Evolutionary conservation across 176 grass and related monocot species (phyloP).

Genomic region (Dactylis glomerata): DNA sequence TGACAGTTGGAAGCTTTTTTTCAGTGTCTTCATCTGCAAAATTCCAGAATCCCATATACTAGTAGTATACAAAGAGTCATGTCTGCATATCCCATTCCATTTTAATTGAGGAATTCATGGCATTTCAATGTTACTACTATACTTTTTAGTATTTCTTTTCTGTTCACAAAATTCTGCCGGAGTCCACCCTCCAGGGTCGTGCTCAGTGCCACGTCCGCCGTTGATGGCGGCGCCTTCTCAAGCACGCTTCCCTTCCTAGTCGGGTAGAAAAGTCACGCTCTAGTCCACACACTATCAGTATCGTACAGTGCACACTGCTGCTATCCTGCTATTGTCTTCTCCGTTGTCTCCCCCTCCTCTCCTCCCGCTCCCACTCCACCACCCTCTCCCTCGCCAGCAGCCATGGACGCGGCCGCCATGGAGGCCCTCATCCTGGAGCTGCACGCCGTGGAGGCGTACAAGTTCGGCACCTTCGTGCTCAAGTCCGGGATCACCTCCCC

Average conservation of each 20-base stretch:
- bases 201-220: neutral
- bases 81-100: too few relatives aligned
- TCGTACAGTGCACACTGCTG: neutral
- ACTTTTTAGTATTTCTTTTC: too few relatives aligned
- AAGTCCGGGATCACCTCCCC: conserved; percentile 92
- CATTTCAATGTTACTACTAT: too few relatives aligned
- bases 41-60: too few relatives aligned
- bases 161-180: too few relatives aligned
- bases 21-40: too few relatives aligned
- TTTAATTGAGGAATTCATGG: too few relatives aligned
- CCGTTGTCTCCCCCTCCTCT: neutral
- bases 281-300: neutral
- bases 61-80: too few relatives aligned
- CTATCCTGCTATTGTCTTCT: neutral
- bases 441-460: conserved; percentile 74
- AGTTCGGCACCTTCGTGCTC: conserved; percentile 84
- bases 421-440: conserved; percentile 74
- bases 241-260: neutral
- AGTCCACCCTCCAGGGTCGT: too few relatives aligned
- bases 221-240: neutral
- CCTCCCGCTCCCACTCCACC: neutral
- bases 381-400: neutral
- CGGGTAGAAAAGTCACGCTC: neutral
- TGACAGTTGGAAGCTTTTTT: too few relatives aligned
- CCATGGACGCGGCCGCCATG: conserved; percentile 50